These are phyloP conservation scores for Isatis lusitanica DNA, from an alignment of 441 rosid species.

Conservation along the genomic window DNA sequence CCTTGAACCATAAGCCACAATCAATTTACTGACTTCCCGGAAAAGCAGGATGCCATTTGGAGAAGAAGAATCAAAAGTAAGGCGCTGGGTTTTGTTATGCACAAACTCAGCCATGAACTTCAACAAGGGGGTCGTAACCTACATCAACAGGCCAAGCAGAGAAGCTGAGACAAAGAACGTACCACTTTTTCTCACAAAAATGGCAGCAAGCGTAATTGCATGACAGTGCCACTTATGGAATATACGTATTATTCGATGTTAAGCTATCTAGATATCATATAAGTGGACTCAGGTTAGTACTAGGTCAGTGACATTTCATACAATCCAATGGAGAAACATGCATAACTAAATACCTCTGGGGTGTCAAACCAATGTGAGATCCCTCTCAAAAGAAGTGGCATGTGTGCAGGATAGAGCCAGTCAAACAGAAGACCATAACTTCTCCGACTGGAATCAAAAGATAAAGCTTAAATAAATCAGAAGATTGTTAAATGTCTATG, in stretches of 20 bases:
- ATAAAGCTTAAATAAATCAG: slow-evolving; percentile 7
- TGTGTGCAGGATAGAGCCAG: slow-evolving; percentile 97
- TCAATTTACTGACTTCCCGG: slow-evolving; percentile 98
- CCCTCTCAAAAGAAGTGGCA: slow-evolving; percentile 93
- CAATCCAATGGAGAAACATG: slow-evolving; percentile 3
- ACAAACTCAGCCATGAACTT: slow-evolving; percentile 99
- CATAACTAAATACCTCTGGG: slow-evolving; percentile 72
- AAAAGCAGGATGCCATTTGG: slow-evolving; percentile 99
- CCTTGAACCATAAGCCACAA: slow-evolving; percentile 95
- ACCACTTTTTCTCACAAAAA: slow-evolving; percentile 4
- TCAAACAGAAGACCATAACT: slow-evolving; percentile 94
- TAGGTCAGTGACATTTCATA: slow-evolving; percentile 3
- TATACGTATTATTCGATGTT: background rate
- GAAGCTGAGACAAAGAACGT: slow-evolving; percentile 19
- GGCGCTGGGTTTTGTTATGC: slow-evolving; percentile 89
- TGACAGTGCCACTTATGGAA: slow-evolving; percentile 3
- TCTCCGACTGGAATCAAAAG: slow-evolving; percentile 70
- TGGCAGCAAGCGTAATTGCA: background rate
- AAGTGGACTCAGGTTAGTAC: slow-evolving; percentile 6
- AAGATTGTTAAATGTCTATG: slow-evolving; percentile 6
- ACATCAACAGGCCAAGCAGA: slow-evolving; percentile 39
- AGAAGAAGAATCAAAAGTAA: slow-evolving; percentile 94
- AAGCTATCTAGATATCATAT: background rate
- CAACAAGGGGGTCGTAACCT: slow-evolving; percentile 96
- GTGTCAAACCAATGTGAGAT: slow-evolving; percentile 94